Conservation (phyloP, 2,329 filamentous ascomycete genomes). For the Geoglossum cookeanum region DNA sequence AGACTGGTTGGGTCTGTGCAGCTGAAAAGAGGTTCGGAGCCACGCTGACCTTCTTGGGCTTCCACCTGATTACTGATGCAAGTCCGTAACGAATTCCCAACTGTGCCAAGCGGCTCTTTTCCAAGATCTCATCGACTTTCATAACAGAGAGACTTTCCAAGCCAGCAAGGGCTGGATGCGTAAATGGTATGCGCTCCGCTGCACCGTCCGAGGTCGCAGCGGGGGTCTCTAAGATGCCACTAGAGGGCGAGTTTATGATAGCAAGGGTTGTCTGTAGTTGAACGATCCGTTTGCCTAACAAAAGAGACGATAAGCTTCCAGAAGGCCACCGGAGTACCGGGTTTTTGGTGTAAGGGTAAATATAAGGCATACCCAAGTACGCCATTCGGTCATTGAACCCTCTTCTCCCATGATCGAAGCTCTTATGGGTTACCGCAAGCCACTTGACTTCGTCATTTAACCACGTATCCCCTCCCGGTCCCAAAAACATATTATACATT, state of each 20-base stretch:
- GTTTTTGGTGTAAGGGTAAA: neutral
- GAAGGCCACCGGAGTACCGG: too few species aligned
- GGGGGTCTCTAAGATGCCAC: neutral
- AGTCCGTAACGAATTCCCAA: constrained; percentile 56
- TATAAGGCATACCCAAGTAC: constrained; percentile 54
- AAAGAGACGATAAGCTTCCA: neutral
- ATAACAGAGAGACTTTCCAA: constrained; percentile 48
- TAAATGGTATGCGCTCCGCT: constrained; percentile 43
- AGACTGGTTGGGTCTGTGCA: neutral
- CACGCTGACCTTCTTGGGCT: constrained; percentile 53
- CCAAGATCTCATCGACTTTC: constrained; percentile 41
- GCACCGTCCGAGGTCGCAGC: constrained; percentile 21
- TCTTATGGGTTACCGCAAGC: constrained; percentile 94
- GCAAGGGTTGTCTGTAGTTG: constrained; percentile 45
- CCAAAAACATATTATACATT: constrained; percentile 56
- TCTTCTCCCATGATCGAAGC: constrained; percentile 84
- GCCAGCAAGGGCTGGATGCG: constrained; percentile 50
- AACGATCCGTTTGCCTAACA: constrained; percentile 40
- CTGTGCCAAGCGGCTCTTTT: constrained; percentile 43
- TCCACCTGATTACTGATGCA: constrained; percentile 66
- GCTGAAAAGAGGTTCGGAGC: neutral
- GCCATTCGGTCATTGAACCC: constrained; percentile 88
- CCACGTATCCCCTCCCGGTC: constrained; percentile 46
- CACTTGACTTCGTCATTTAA: constrained; percentile 88
- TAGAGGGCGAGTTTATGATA: constrained; percentile 29